Evolutionary conservation across 169 alveolate genomes (phyloP), one percentile per base, ranked within the genome.

Genomic region (Plasmodium berghei): DNA sequence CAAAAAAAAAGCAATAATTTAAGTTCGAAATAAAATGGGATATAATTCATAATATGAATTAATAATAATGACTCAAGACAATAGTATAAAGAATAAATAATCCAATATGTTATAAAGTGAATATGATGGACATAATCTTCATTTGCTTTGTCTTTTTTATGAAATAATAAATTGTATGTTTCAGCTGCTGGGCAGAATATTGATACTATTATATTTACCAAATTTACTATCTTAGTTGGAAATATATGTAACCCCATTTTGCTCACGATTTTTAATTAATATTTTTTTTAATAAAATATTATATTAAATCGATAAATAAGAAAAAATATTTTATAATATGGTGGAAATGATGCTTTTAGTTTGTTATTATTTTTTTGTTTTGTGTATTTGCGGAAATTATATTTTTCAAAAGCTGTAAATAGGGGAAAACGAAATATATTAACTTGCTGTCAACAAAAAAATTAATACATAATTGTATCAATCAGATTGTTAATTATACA

Each of bases 41-140:
- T 45, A 73, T 54, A 86, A 22, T 87, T 87, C 77, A 71, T 67
- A 16, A 91, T 10, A 62, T 74, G 86, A 3, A 49, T 49, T 62
- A 91, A 59, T 18, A 92, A 49, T 56, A 46, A 42, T 52, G 90
- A 12, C 59, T 93, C 96, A 42, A 92, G 34, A 66, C 72, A 86
- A n/a, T 64, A 55, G 86, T 72, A 89, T 34, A 87, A 71, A 16
- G 91, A 61, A 87, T 92, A 93, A 34, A 93, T 69, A 26, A 90
- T 89, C 96, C 96, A 93, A 88, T 93, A 93, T 22, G 90, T 54
- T 46, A 93, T 59, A 83, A 90, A 85, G 62, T 93, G 96, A 42
- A 94, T 93, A 64, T 70, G 75, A 16, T 77, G 89, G 3, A 77
- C 66, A 46, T 24, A 58, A 20, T 77, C 89, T 28, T 77, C 89